Conservation (phyloP, 441 rosid species). For the Arabidopsis lyrata region DNA sequence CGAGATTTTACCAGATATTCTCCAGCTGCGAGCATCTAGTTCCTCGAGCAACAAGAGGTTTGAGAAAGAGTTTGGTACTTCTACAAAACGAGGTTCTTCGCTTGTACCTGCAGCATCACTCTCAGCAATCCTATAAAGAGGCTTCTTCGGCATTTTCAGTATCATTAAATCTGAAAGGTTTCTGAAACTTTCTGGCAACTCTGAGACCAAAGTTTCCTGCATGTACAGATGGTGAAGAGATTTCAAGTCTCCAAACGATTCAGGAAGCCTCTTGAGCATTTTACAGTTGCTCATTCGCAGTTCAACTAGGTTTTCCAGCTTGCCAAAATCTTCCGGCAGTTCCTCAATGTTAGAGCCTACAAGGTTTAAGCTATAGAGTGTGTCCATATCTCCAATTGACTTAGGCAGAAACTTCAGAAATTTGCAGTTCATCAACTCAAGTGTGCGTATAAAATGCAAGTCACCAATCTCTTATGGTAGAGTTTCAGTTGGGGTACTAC, state of each 20-base stretch:
- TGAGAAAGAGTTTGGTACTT: conserved; percentile 56
- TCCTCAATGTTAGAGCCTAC: conserved; percentile 48
- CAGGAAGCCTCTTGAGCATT: conserved; percentile 58
- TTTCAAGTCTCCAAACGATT: conserved; percentile 57
- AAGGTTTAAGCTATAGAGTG: conserved; percentile 50
- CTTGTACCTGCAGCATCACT: background rate
- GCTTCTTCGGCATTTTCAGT: conserved; percentile 55
- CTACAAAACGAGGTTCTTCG: conserved; percentile 10
- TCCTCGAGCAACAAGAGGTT: conserved; percentile 56
- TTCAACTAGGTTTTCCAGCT: conserved; percentile 51
- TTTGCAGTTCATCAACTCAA: conserved; percentile 52
- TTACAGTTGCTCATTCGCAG: conserved; percentile 50
- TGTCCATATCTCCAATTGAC: conserved; percentile 52
- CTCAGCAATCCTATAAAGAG: background rate
- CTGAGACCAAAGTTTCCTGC: conserved; percentile 53
- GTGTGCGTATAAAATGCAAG: conserved; percentile 52
- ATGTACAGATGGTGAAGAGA: conserved; percentile 53
- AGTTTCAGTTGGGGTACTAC: conserved; percentile 47
- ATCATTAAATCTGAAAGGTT: conserved; percentile 52
- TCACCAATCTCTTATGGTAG: conserved; percentile 56
- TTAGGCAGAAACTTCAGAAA: conserved; percentile 53
- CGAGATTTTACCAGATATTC: conserved; percentile 59
- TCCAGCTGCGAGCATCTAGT: conserved; percentile 66
- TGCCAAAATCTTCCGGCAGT: conserved; percentile 61
- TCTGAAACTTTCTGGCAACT: conserved; percentile 67